Base-by-base conservation (phyloP, 495 filamentous ascomycete genomes). In the Margaritispora aquatica region DNA sequence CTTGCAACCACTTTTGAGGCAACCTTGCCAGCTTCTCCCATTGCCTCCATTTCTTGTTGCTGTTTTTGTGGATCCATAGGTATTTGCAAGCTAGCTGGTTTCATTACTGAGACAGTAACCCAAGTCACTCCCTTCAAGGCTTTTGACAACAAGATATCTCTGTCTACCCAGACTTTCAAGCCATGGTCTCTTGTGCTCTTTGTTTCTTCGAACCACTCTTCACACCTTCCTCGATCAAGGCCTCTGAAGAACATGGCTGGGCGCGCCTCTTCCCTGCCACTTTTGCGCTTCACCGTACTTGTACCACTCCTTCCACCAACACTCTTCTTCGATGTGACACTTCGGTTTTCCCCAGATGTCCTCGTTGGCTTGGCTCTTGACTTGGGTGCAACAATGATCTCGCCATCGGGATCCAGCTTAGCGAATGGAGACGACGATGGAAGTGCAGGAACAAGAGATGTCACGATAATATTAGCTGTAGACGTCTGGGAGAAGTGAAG, bases 331-430 rank as follows among this genome's bases (percentile, higher is more conserved):
- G 84, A 78, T 3, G 86, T 83, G 21, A 89, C 85, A 70, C 88
- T 97, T 63, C 83, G 80, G 69, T 74, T 90, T 53, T 85, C 82
- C 19, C 78, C 73, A 27, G 76, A 73, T 52, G 51, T 56, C 48
- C 73, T 72, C 1, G 72, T 59, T 24, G 70, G 66, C 54, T 80
- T 80, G 23, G 76, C 66, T 49, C 78, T 71, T 0, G 72, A 85
- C 71, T 98, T 98, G 0, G 94, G 94, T 2, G 94, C 93, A 23
- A 98, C 95, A 58, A 96, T 92, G 51, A 97, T 91, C 72, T 98
- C 94, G 21, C 90, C 93, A 68, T 97, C 91, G 0, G 92, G 87
- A 0, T 88, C 85, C 58, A 98, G 88, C 73, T 96, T 97, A 26
- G 91, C 92, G 68, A 96, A 96, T 2, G 88, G 80, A 7, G 85